Evolutionary conservation across 108 stramenopile genomes (phyloP), one percentile per base, ranked within the genome.

Genomic region (Nitzschia sp.): DNA sequence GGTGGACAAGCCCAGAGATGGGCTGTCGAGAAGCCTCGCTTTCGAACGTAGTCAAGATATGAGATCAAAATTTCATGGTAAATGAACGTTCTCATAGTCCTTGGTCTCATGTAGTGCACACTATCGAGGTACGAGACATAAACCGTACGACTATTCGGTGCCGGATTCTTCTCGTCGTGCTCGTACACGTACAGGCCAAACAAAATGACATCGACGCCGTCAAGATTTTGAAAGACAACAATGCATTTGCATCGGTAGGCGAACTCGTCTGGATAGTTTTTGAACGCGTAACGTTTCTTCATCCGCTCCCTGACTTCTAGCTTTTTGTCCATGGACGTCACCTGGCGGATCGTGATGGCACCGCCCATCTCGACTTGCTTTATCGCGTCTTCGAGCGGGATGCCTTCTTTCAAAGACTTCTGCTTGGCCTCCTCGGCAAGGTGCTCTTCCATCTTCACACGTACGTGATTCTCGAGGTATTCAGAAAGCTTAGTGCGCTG

Each of bases 1-100:
- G 99, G 99, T 17, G 99, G 99, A 68, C 99, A 99, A 46, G 97
- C 96, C 99, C 99, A 99, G 64, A 99, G 96, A 77, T 98, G 96
- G 1, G 96, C 92, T 52, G 90, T 89, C 30, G 80, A 64, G 65
- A 96, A 98, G 2, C 99, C 99, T 36, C 86, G 86, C 21, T 72
- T 65, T 16, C 97, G 84, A 28, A 93, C 89, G 78, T 96, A 96
- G 71, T 95, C 94, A 32, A 98, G 75, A 71, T 99, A 99, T 6
- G 92, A 86, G 23, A 95, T 84, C 29, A 99, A 61, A 52, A 99
- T 83, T 81, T 98, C 99, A 53, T 97, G 96, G 69, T 97, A 97
- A 23, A 97, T 86, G 59, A 92, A 85, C 41, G 96, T 97, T 56
- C 96, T 79, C 92, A 97, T 90, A 31, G 75, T 80, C 27, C 94